Evolutionary conservation across 2,329 filamentous ascomycete species (phyloP), one percentile per base, ranked within the genome.

Genomic region (Penicillium sp.): DNA sequence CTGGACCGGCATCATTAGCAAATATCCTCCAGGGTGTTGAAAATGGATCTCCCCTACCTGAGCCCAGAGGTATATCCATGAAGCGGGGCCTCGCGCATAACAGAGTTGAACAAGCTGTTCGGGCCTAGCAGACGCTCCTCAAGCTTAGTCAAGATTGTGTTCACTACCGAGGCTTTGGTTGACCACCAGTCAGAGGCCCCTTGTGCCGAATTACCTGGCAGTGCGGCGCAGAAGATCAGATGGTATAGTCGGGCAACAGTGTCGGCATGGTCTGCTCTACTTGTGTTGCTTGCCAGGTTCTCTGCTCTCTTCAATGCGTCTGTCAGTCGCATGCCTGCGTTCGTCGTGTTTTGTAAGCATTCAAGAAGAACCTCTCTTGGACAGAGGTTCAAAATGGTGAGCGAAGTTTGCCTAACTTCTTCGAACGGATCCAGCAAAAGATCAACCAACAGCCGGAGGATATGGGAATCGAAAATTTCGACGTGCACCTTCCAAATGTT

Each of bases 381-480:
- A 40, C 74, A 76, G 22, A 72, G 36, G 18, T 67, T 68, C 32
- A 86, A 65, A 5, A 82, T 70, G 13, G 70, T 68, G 13, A 80
- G 71, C 7, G 83, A 75, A 1, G 73, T 75, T 44, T 76, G 84
- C 61, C 93, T 83, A 4, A 97, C 89, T 71, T 99, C 94, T 53
- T 97, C 94, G 66, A 96, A 99, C 0, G 93, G 90, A 64, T 99
- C 90, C 67, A 96, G 79, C 7, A 96, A 74, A 21, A 96, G 82
- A 69, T 96, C 91, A 13, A 92, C 76, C 6, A 97, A 76, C 4
- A 86, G 78, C 45, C 88, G 64, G 38, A 75, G 67, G 39, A 77
- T 60, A 29, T 54, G 66, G 2, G 68, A 55, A 7, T 65, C 58
- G 16, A 81, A 72, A 4, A 84, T 69, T 3, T 75, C 68, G 11